Percentiles rank a stretch among this genome's conserved stretches.
Evolutionary conservation across 345 rosid genomes (phyloP).

Genomic region (Rhizophora apiculata): DNA sequence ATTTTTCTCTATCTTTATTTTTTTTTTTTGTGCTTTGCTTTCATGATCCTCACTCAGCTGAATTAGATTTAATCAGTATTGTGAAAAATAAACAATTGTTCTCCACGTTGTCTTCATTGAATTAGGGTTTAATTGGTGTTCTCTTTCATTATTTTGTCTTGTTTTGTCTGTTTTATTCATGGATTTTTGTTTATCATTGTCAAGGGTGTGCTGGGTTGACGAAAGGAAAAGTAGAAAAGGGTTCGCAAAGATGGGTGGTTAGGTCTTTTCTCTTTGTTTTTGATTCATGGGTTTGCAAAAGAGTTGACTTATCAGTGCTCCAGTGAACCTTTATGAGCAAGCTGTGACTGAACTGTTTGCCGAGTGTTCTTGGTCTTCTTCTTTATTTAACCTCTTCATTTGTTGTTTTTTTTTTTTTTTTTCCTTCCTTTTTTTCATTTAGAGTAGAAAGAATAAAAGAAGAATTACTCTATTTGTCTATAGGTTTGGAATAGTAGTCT

Average conservation of each 20-base stretch:
- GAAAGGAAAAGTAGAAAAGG: not conserved
- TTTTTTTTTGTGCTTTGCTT: not conserved
- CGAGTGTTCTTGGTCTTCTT: too few species aligned
- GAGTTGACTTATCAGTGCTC: not conserved
- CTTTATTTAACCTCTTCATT: too few species aligned
- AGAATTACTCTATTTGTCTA: too few species aligned
- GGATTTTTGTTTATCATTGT: not conserved
- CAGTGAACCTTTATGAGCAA: too few species aligned
- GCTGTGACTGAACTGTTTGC: too few species aligned
- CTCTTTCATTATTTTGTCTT: not conserved
- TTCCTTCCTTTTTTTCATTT: too few species aligned
- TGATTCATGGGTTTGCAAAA: not conserved
- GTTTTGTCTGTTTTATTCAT: conserved; percentile 1
- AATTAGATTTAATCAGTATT: not conserved
- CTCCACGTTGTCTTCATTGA: too few species aligned
- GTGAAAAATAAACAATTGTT: not conserved
- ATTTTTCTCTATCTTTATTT: not conserved
- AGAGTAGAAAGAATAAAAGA: too few species aligned
- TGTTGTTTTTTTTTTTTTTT: too few species aligned
- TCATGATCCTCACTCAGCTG: too few species aligned
- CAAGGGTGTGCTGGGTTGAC: conserved; percentile 3
- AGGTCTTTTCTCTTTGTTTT: not conserved
- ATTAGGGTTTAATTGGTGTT: too few species aligned
- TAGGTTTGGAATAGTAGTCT: too few species aligned
- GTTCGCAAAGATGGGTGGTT: not conserved